Base-by-base conservation (phyloP, 176 grass and related monocot species). In the Bromus sterilis region DNA sequence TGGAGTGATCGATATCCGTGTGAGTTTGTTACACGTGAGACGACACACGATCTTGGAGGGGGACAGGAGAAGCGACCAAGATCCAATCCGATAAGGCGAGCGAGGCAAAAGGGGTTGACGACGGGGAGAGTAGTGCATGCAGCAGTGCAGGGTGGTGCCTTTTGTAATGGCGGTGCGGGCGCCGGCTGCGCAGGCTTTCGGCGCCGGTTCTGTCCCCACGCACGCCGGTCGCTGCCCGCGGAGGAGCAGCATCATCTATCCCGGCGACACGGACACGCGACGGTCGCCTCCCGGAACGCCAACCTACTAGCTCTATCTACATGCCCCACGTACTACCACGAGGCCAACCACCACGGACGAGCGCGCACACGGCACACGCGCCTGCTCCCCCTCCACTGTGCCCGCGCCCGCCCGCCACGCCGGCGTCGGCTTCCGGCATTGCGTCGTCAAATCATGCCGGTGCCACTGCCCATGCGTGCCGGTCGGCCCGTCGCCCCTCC, bases 121-220 rank as follows among this genome's bases (percentile, higher is more conserved):
- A n/a, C n/a, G n/a, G 9, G 9, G 26, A 6, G 5, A 7, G 14
- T 8, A 6, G 59, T 62, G 59, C 4, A 4, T 24, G 81, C 23
- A 11, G 72, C 39, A 18, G 71, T 40, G 71, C 66, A n/a, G 83
- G 75, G 20, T 56, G 61, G 20, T 56, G 49, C 75, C 20, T 60
- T 55, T 10, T 41, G 15, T 31, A 28, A 28, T 13, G 68, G 34
- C 58, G 33, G 36, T 6, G 86, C 62, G 81, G 35, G 57, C 46
- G 80, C 75, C 39, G 40, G 31, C 20, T 4, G 23, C 3, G 48
- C 86, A 48, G 87, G 87, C 87, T 89, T 84, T 84, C 60, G 76
- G 81, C 66, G 80, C 30, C 10, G 23, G 14, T 11, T 16, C 15
- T 29, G 61, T 3, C 61, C 61, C 61, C 61, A 34, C 68, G 67